These are phyloP conservation scores for Ramaria rubella DNA, from an alignment of 768 basidiomycete species.

Conservation along the genomic window DNA sequence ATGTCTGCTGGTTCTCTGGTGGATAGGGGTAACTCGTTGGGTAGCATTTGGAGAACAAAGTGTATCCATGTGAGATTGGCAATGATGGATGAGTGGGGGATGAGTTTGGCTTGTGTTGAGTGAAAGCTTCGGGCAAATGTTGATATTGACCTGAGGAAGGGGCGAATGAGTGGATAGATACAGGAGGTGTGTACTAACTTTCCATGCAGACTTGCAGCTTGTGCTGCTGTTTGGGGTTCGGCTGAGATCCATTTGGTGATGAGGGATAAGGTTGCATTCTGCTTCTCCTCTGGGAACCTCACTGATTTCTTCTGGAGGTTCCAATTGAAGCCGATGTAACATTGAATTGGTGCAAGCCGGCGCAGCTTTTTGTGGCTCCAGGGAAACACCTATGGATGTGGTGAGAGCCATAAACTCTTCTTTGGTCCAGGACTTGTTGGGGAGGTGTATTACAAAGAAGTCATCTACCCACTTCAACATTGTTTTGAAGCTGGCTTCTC, in stretches of 20 bases:
- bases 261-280: background rate
- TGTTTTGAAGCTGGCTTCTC: constrained; percentile 14
- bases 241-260: constrained; percentile 12
- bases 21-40: constrained; percentile 6
- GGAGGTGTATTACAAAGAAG: constrained; percentile 25
- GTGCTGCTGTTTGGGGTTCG: constrained; percentile 12
- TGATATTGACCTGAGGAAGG: constrained; percentile 19
- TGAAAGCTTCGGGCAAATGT: constrained; percentile 19
- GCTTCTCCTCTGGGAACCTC: constrained; percentile 22
- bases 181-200: constrained; percentile 27
- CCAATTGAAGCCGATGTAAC: constrained; percentile 34
- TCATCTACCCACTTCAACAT: constrained; percentile 36
- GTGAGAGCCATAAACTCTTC: constrained; percentile 25
- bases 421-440: constrained; percentile 21
- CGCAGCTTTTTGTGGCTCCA: constrained; percentile 27
- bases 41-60: background rate
- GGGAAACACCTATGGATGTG: constrained; percentile 21
- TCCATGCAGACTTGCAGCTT: constrained; percentile 24
- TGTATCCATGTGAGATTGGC: constrained; percentile 22
- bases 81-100: constrained; percentile 1
- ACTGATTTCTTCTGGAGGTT: constrained; percentile 22
- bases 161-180: constrained; percentile 23
- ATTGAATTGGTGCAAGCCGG: constrained; percentile 17
- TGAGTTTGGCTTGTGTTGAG: constrained; percentile 11
- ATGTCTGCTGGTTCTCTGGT: constrained; percentile 19